Base-by-base conservation (phyloP, 768 basidiomycete genomes). In the Lentinus tigrinus region DNA sequence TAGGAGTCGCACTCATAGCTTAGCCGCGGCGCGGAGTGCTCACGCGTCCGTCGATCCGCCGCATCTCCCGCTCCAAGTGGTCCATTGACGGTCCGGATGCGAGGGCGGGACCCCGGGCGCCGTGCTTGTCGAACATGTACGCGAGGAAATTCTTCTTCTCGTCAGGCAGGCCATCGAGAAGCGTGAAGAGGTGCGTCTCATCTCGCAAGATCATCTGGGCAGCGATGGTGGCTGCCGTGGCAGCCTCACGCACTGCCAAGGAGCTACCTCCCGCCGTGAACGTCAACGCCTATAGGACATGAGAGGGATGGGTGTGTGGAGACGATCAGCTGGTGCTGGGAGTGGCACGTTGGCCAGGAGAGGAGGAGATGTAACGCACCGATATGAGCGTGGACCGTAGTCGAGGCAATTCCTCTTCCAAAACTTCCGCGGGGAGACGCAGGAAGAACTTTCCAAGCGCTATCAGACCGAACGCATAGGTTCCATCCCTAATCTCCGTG, bases 121-220 rank as follows among this genome's bases (percentile, higher is more conserved):
- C 86, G 65, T 93, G 89, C 70, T 93, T 94, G 70, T 93, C 92
- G 63, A 95, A 95, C 56, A 93, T 77, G 63, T 95, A 95, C 1
- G 93, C 92, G 48, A 95, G 76, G 17, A 94, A 76, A 68, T 95
- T 93, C 78, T 93, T 93, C 79, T 94, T 92, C 65, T 91, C 91
- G 59, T 92, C 88, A n/a, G 90, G 85, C 40, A 95, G 77, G 5
- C 88, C 89, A 56, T 91, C 89, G 44, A 95, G 75, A 17, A 95
- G 81, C 37, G 83, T 77, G 65, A 95, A 95, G 1, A 95, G 76
- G 63, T 92, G 90, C 0, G 85, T 85, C 68, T 94, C 93, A 67
- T 95, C 92, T 24, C 85, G 82, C 39, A 95, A 75, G 54, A 93
- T 85, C 31, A 93, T 77, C 64, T 94, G 93, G 0, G 91, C 89